These are phyloP conservation scores for Phanerochaete sordida DNA, from an alignment of 768 basidiomycete genomes.

Conservation along the genomic window DNA sequence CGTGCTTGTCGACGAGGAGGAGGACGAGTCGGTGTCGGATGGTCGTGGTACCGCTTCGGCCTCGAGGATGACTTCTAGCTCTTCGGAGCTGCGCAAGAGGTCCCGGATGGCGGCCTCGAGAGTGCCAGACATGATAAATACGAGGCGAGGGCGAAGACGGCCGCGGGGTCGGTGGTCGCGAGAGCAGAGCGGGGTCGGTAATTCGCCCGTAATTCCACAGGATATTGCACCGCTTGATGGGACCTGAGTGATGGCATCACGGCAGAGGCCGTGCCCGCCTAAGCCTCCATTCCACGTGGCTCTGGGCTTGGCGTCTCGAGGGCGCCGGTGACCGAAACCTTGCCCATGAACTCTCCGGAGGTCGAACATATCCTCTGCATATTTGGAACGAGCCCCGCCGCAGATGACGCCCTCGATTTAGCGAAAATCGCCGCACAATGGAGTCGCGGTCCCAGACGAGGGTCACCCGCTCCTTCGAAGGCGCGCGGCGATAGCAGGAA, in stretches of 20 bases:
- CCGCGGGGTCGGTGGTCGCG: neutral
- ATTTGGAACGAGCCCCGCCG: no score
- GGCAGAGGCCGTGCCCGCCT: neutral
- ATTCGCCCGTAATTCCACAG: neutral
- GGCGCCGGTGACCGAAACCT: no score
- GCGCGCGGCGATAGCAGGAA: no score
- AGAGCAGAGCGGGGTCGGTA: neutral
- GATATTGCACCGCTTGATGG: neutral
- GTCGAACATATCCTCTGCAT: no score
- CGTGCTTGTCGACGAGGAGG: neutral
- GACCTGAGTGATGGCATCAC: neutral
- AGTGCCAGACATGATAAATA: neutral
- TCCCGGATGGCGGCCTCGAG: neutral
- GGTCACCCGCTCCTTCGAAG: no score
- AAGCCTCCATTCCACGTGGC: neutral
- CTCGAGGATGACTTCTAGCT: constrained; percentile 10
- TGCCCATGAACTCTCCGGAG: no score
- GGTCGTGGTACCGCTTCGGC: neutral
- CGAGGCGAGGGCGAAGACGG: neutral
- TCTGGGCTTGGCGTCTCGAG: no score
- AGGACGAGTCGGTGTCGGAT: neutral
- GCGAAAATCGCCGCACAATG: no score
- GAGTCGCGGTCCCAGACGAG: no score
- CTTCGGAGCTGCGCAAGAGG: constrained; percentile 10
- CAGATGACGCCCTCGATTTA: no score